A percentile compares a stretch with the other conserved stretches of the same genome.
Evolutionary conservation across 305 asterid species (phyloP).

Genomic region (Fraxinus angustifolia): DNA sequence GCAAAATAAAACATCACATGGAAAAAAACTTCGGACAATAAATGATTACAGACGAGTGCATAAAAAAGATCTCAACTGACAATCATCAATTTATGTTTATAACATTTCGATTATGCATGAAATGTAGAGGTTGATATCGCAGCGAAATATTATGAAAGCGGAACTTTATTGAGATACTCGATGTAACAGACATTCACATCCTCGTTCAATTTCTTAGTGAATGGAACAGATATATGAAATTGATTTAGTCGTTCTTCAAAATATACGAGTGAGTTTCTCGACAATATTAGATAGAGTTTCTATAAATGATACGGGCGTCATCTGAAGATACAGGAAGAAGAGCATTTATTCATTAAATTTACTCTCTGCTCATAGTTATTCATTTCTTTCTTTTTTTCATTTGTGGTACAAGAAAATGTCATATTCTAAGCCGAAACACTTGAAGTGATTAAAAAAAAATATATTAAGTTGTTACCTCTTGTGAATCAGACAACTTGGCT

Average conservation of each 20-base stretch:
- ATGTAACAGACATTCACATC: not conserved
- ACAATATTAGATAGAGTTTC: not conserved
- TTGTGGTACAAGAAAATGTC: conserved; percentile 3
- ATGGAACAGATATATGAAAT: not conserved
- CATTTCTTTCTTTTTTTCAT: not conserved
- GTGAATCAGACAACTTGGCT: conserved; percentile 26
- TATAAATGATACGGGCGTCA: not conserved
- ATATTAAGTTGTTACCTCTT: conserved; percentile 54
- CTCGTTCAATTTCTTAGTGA: not conserved
- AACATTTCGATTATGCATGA: not conserved
- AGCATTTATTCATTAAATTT: not conserved
- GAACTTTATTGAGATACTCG: not conserved
- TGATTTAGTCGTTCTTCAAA: conserved; percentile 1
- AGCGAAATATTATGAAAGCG: not conserved
- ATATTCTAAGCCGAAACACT: conserved; percentile 9
- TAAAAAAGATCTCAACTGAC: not conserved
- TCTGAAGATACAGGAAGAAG: not conserved
- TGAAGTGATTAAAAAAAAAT: not conserved
- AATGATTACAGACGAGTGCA: not conserved
- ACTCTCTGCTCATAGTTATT: not conserved
- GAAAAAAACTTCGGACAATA: not conserved
- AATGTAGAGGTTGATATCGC: not conserved
- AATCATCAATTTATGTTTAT: not conserved
- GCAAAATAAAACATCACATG: not conserved
- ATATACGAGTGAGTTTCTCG: not conserved